Evolutionary conservation across 257 asterid species (phyloP).

Genomic region (Lithospermum erythrorhizon): DNA sequence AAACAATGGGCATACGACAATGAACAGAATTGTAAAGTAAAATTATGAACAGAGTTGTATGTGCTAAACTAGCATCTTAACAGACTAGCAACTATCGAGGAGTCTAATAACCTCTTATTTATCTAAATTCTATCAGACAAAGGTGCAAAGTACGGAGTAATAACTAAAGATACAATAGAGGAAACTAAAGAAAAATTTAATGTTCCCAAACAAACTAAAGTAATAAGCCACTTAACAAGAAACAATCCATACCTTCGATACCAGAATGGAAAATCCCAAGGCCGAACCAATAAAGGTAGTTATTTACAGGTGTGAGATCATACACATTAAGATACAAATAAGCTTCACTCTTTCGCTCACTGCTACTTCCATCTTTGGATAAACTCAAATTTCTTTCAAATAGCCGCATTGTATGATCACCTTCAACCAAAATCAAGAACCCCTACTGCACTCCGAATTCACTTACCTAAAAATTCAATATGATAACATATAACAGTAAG

Average conservation of each 20-base stretch:
- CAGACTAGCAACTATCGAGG: no score
- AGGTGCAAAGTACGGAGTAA: background rate
- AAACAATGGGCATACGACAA: no score
- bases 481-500: background rate
- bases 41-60: no score
- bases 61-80: no score
- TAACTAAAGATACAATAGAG: background rate
- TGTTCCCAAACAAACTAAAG: background rate
- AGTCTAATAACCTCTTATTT: no score
- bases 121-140: no score
- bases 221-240: background rate
- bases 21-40: no score
- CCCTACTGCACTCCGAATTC: constrained; percentile 16
- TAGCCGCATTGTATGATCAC: constrained; percentile 47
- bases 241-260: constrained; percentile 52
- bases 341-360: constrained; percentile 39
- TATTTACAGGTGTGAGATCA: constrained; percentile 73
- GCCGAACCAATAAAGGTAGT: constrained; percentile 78
- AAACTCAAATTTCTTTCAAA: constrained; percentile 47
- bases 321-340: constrained; percentile 60
- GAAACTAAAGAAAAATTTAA: background rate
- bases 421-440: background rate
- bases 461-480: background rate
- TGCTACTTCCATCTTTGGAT: constrained; percentile 29
- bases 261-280: constrained; percentile 85